Conservation (phyloP, 257 asterid species). For the Linaria vulgaris region DNA sequence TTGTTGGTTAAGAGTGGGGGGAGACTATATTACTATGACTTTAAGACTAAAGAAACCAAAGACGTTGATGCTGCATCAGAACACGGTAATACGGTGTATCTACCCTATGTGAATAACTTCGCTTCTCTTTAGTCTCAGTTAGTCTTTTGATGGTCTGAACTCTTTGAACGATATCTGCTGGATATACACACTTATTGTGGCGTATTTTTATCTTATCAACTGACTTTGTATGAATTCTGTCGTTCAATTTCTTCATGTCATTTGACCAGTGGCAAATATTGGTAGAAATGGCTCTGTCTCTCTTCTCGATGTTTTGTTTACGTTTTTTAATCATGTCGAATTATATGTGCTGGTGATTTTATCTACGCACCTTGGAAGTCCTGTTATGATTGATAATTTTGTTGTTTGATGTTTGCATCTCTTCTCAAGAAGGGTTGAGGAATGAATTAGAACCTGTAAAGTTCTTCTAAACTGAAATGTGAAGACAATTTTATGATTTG, state of each 20-base stretch:
- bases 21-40: conserved; percentile 21
- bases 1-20: conserved; percentile 27
- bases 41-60: conserved; percentile 29
- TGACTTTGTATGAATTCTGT: background rate
- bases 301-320: background rate
- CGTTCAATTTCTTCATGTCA: background rate
- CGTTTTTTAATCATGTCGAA: background rate
- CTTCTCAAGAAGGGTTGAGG: too few species aligned
- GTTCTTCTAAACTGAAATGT: too few species aligned
- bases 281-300: background rate
- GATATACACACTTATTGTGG: background rate
- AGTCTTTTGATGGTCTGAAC: background rate
- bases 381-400: too few species aligned
- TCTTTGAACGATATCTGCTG: background rate
- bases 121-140: conserved; percentile 29
- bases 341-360: too few species aligned
- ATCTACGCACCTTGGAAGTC: too few species aligned
- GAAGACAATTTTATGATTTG: too few species aligned
- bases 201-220: background rate
- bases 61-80: conserved; percentile 13
- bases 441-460: too few species aligned
- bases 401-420: too few species aligned
- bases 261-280: background rate
- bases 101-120: conserved; percentile 54
- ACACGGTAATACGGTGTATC: background rate